Base-by-base conservation (phyloP, 345 rosid genomes). In the Pelargonium nanum region DNA sequence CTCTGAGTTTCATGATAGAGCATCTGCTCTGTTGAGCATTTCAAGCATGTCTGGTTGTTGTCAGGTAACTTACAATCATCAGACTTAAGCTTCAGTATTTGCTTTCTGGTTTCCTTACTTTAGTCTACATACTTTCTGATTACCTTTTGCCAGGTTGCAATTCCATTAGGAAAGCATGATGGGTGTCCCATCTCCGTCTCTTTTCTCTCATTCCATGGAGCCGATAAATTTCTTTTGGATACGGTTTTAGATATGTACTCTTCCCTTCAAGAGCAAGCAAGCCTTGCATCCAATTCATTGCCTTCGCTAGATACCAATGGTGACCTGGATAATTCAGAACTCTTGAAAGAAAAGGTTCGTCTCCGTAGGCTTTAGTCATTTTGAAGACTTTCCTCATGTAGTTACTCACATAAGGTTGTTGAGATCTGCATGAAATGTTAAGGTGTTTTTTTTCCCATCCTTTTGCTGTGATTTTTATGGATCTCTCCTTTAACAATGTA, bases 11-110 rank as follows among this genome's bases (percentile, higher is more conserved):
- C 75, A 77, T 58, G 80, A 83, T 68, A 73, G 91, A 68, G 80
- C 81, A 30, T 78, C 68, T 50, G 72, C 81, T 22, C 75, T 85
- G 65, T 74, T 83, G 30, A 78, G 91, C 77, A 78, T 92, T 57
- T 83, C 96, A 25, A 92, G 93, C 82, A 74, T 89, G 89, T 89
- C 98, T 53, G 96, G 96, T 2, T 85, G 96, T 70, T 89, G 98
- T 74, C 93, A 92, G 91, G 98, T 86, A 72, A 62, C 25, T 60
- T 56, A 9, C 23, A 19, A 24, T 48, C 69, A 19, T 30, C 19
- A 24, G 34, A 22, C 56, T 63, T 54, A 24, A 65, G 52, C 53
- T 57, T 65, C 51, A 32, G 54, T 57, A 40, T 15, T 9, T 48
- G n/a, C 61, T 53, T 52, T 48, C 1, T 57, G 52, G 24, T 64